Base-by-base conservation (phyloP, 2,329 filamentous ascomycete species). In the Colletotrichum paranaense region DNA sequence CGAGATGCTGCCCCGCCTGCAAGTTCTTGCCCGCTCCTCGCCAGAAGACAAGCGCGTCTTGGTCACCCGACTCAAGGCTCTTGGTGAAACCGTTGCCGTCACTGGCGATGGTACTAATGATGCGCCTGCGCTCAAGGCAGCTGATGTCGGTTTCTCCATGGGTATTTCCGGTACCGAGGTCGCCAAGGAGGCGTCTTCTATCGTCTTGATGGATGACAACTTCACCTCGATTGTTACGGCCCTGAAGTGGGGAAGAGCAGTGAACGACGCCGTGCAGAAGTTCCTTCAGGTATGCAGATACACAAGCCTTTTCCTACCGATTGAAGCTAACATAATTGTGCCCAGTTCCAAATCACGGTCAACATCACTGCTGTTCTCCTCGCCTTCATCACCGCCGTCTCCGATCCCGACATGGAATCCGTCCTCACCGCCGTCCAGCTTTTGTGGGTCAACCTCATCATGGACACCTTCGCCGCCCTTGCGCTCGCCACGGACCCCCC, bases 61-160 rank as follows among this genome's bases (percentile, higher is more conserved):
- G 4, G 89, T 91, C 0, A 83, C 83, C 11, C 84, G 84, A 5
- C 83, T 91, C n/a, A 90, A 89, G 78, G 78, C 82, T 14, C 82
- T 88, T 59, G 88, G 88, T 16, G 88, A 90, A 76, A 90, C 88
- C 0, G 90, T 92, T 1, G 90, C 90, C 2, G 89, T 91, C 5
- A 93, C 91, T 1, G 91, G 91, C 9, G 91, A 93, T 72, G 91
- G 90, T 3, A 92, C 91, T 4, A 92, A 93, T 74, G 91, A 93
- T 74, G 91, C 90, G 0, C 89, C 91, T 6, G 91, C 91, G 9
- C 82, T 93, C 57, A 92, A 91, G 77, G 89, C 89, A 62, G 91
- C 91, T 1, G 91, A 92, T 76, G 90, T 92, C 1, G 91, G 91
- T 5, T 92, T 92, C 77, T 92, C 90, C 7, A 92, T 92, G 91